Evolutionary conservation across 495 filamentous ascomycete species (phyloP), one percentile per base, ranked within the genome.

Genomic region (Collariella sp.): DNA sequence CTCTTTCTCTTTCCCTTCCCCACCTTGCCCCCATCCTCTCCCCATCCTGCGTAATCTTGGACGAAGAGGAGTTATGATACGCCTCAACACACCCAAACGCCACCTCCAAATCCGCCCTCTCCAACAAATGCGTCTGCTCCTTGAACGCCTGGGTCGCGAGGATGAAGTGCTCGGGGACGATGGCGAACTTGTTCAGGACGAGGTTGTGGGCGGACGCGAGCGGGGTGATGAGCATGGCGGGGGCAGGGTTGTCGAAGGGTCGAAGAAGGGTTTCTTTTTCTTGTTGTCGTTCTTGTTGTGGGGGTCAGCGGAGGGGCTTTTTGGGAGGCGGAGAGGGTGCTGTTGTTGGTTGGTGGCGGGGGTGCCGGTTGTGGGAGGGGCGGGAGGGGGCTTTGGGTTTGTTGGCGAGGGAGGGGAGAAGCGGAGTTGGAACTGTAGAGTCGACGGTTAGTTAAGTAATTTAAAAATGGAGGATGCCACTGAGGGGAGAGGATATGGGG

Each of bases 131-230:
- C 1, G 84, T 86, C 68, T 91, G 88, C 3, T 70, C 64, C 57
- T 83, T 80, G 73, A 85, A 83, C 19, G 66, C 68, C 45, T 64
- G 80, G 1, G 88, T 94, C 0, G 83, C 78, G 46, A 94, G 75
- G 54, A 94, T 88, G 69, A 87, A 89, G 66, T 94, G 88, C 46
- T 87, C 77, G 0, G 79, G 78, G 29, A 90, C 87, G 18, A 94
- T 77, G 16, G 88, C 85, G 62, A 81, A 94, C 64, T 90, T 91
- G 71, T 91, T 91, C 44, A 94, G 71, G 23, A 91, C 79, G 35
- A 91, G 74, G 54, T 76, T 68, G 67, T 91, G 86, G 7, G 72
- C 71, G 0, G 70, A 67, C 0, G 79, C 75, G 9, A 85, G 65
- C 13, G 79, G 70, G 36, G 79, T 71, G 52, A 91, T 68, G 51